These are phyloP conservation scores for Fusarium mangiferae DNA, from an alignment of 2,329 filamentous ascomycete genomes.

Conservation along the genomic window DNA sequence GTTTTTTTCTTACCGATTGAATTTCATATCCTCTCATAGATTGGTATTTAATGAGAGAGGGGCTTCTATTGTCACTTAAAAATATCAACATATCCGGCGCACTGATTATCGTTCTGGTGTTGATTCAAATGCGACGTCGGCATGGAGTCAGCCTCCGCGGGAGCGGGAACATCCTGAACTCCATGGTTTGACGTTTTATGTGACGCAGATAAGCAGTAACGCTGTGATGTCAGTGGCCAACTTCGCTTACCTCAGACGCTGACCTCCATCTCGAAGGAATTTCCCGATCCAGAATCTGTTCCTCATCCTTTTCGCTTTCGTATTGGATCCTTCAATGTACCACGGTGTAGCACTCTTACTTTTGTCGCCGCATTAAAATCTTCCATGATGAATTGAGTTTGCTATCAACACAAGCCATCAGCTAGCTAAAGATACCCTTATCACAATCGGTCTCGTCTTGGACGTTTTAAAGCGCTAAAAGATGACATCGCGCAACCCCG, in stretches of 20 bases:
- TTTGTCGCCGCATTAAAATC: fast-evolving
- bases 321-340: background rate
- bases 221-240: background rate
- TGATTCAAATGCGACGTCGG: too few relatives aligned
- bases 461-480: background rate
- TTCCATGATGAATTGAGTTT: background rate
- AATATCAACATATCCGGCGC: background rate
- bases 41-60: too few relatives aligned
- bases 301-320: background rate
- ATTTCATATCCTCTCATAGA: fast-evolving
- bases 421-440: background rate
- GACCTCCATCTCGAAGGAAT: background rate
- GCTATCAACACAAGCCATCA: background rate
- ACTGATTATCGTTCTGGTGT: background rate
- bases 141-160: background rate
- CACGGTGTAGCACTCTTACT: fast-evolving
- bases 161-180: background rate
- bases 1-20: background rate
- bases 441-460: too few relatives aligned
- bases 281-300: fast-evolving
- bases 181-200: background rate
- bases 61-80: fast-evolving
- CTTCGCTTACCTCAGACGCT: slow-evolving; percentile 2
- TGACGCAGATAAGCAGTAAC: background rate
- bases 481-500: background rate